Conservation (phyloP, 2,329 filamentous ascomycete genomes). For the Bipolaris oryzae region DNA sequence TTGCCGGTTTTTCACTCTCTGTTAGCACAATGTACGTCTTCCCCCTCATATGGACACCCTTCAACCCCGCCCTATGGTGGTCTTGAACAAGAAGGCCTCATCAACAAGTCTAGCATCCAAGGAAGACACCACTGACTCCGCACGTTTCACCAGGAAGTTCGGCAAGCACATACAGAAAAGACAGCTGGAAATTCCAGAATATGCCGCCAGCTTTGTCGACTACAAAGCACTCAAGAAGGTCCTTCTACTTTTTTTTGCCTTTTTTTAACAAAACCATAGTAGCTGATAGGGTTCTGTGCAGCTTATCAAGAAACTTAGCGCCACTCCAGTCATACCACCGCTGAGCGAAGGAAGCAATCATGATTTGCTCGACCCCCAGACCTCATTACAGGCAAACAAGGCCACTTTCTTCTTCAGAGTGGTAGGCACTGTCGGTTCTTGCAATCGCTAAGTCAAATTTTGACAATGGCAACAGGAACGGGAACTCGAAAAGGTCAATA, state of each 20-base stretch:
- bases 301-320: constrained; percentile 98
- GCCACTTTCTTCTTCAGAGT: constrained; percentile 98
- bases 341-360: constrained; percentile 65
- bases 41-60: constrained; percentile 42
- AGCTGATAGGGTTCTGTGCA: constrained; percentile 51
- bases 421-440: constrained; percentile 59
- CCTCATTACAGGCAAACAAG: constrained; percentile 92
- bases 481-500: constrained; percentile 98
- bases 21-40: constrained; percentile 47
- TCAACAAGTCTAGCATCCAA: constrained; percentile 45
- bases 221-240: constrained; percentile 99
- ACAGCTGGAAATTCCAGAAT: constrained; percentile 98
- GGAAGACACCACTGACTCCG: constrained; percentile 47
- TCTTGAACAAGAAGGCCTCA: constrained; percentile 43
- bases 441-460: constrained; percentile 6
- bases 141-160: constrained; percentile 80
- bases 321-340: constrained; percentile 81
- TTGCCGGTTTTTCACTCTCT: constrained; percentile 30
- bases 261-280: neutral
- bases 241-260: constrained; percentile 26
- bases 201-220: constrained; percentile 98
- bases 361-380: constrained; percentile 73
- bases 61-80: constrained; percentile 35
- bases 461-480: constrained; percentile 69
- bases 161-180: constrained; percentile 99